These are phyloP conservation scores for Penicillium bovifimosum DNA, from an alignment of 495 filamentous ascomycete species.

Conservation along the genomic window DNA sequence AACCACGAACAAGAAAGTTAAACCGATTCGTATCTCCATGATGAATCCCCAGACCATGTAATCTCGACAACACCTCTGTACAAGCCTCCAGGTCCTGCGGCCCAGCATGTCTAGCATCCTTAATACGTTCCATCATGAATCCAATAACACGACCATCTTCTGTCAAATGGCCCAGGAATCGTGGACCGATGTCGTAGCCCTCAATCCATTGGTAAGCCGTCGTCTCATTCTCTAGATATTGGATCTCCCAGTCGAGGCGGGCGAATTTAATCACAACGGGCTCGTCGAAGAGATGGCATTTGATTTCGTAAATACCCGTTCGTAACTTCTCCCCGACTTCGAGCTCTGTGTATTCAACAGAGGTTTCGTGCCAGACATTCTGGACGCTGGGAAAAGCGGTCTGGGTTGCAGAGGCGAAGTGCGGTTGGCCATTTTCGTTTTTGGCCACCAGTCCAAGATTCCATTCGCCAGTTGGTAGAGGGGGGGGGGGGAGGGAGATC, in stretches of 20 bases:
- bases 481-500: constrained; percentile 15
- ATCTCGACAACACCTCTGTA: not conserved
- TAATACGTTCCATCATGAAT: constrained; percentile 38
- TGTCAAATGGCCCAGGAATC: constrained; percentile 40
- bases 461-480: constrained; percentile 22
- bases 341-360: not conserved
- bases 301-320: not conserved
- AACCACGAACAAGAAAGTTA: not conserved
- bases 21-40: not conserved
- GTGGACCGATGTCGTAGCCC: constrained; percentile 25
- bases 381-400: constrained; percentile 20
- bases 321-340: not conserved
- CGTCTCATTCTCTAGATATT: not conserved
- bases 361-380: constrained; percentile 24
- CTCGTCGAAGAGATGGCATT: not conserved
- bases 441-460: constrained; percentile 22
- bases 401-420: constrained; percentile 13
- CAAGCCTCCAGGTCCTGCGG: not conserved
- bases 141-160: constrained; percentile 44
- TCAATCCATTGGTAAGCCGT: not conserved
- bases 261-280: not conserved
- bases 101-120: constrained; percentile 23
- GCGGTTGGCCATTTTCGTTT: constrained; percentile 13
- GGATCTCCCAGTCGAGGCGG: not conserved
- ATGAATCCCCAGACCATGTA: not conserved